Evolutionary conservation across 306 rosid species (phyloP).

Genomic region (Quercus bicolor): DNA sequence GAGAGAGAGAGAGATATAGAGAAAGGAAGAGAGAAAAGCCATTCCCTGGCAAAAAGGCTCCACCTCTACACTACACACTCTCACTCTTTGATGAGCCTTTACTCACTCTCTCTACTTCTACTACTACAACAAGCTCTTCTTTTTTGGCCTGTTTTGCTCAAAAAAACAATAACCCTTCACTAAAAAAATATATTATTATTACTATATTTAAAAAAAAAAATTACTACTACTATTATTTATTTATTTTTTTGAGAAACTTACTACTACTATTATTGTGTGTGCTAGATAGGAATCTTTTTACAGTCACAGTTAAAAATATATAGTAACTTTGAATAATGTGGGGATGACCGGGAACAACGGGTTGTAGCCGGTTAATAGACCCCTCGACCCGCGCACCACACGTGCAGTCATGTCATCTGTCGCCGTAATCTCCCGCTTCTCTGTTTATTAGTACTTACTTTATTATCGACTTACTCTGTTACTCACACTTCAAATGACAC

Average conservation of each 20-base stretch:
- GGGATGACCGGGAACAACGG: conserved; percentile 43
- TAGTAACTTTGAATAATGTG: conserved; percentile 7
- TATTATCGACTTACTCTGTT: neutral
- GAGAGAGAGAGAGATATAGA: neutral
- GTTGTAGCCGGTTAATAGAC: conserved; percentile 40
- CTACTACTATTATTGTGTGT: too few relatives aligned
- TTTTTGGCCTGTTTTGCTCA: conserved; percentile 24
- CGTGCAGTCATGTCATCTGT: conserved; percentile 50
- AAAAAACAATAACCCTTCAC: conserved; percentile 17
- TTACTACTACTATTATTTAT: too few relatives aligned
- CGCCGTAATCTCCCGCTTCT: conserved; percentile 20
- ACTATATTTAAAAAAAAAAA: too few relatives aligned
- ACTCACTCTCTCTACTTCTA: too few relatives aligned
- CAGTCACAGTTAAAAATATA: neutral
- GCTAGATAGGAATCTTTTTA: too few relatives aligned
- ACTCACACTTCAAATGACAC: neutral
- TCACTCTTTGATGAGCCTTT: too few relatives aligned
- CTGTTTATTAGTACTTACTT: conserved; percentile 14
- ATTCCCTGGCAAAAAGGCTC: conserved; percentile 32
- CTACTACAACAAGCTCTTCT: conserved; percentile 21
- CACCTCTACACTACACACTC: conserved; percentile 1
- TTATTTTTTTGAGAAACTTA: too few relatives aligned
- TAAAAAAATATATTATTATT: neutral
- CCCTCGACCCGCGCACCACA: conserved; percentile 54
- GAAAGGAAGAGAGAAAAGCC: conserved; percentile 35